phyloP scores from a whole-genome alignment of 73 alveolate genomes.

The Tetrahymena elliotti region DNA sequence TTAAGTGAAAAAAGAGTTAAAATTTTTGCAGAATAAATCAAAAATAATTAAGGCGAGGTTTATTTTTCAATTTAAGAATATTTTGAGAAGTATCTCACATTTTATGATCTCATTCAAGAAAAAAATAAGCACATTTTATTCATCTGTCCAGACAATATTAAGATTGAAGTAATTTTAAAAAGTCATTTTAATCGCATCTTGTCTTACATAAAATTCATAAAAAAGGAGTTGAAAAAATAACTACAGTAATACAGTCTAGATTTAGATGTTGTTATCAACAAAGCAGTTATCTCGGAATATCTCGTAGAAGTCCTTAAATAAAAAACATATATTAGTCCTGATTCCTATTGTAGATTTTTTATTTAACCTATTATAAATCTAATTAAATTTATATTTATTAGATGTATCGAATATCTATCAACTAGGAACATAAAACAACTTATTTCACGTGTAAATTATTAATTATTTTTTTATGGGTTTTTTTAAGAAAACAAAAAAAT shows the following conservation, averaged over 20 bases:
- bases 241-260: background rate
- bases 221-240: background rate
- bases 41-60: background rate
- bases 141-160: background rate
- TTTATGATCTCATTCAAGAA: background rate
- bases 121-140: background rate
- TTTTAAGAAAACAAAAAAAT: background rate
- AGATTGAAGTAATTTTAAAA: background rate
- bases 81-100: background rate
- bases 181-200: no score
- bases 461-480: no score
- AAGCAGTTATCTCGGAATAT: background rate
- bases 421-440: background rate
- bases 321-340: background rate
- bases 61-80: background rate
- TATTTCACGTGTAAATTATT: background rate
- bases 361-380: background rate
- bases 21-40: background rate
- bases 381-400: background rate
- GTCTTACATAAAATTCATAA: background rate
- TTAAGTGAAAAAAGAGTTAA: background rate
- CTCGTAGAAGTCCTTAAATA: background rate
- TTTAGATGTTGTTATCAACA: background rate
- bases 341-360: background rate
- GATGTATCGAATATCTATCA: background rate